A percentile compares a stretch with the other conserved stretches of the same genome.
These are phyloP conservation scores for Metschnikowia bowlesiae DNA, from an alignment of 805 yeast genomes.

Conservation along the genomic window DNA sequence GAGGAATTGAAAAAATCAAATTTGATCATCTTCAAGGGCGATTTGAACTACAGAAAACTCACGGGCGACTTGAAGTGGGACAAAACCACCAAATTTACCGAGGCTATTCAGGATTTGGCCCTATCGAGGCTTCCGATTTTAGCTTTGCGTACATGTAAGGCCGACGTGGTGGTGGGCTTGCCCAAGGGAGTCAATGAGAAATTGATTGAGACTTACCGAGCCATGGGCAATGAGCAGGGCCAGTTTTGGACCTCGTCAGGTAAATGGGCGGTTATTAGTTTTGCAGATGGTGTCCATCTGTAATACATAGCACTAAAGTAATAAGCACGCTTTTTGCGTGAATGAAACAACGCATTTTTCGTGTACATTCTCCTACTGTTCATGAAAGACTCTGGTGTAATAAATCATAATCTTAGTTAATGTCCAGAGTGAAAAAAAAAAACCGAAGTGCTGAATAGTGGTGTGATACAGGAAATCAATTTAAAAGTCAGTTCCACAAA, in stretches of 20 bases:
- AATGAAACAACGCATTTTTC: neutral
- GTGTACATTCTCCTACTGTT: too few species aligned
- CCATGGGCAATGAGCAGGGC: slow-evolving; percentile 55
- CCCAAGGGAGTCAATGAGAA: slow-evolving; percentile 67
- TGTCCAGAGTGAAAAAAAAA: too few species aligned
- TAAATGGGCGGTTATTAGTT: slow-evolving; percentile 81
- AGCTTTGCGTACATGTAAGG: slow-evolving; percentile 89
- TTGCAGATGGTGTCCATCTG: slow-evolving; percentile 5
- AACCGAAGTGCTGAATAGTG: too few species aligned
- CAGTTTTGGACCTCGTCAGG: slow-evolving; percentile 86
- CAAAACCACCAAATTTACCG: slow-evolving; percentile 65
- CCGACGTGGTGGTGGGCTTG: slow-evolving; percentile 90
- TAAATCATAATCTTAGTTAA: too few species aligned
- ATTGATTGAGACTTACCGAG: slow-evolving; percentile 57
- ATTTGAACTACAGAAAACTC: slow-evolving; percentile 88
- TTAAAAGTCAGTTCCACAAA: too few species aligned
- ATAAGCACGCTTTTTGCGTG: neutral
- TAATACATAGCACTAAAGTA: neutral
- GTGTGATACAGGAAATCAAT: too few species aligned
- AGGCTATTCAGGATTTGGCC: slow-evolving; percentile 69
- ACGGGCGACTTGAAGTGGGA: slow-evolving; percentile 92
- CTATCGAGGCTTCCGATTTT: slow-evolving; percentile 55
- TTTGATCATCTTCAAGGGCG: slow-evolving; percentile 87
- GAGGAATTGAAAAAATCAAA: slow-evolving; percentile 57
- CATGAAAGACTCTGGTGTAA: too few species aligned